Conservation (phyloP, 2,329 filamentous ascomycete genomes). For the Monosporascus sp. region DNA sequence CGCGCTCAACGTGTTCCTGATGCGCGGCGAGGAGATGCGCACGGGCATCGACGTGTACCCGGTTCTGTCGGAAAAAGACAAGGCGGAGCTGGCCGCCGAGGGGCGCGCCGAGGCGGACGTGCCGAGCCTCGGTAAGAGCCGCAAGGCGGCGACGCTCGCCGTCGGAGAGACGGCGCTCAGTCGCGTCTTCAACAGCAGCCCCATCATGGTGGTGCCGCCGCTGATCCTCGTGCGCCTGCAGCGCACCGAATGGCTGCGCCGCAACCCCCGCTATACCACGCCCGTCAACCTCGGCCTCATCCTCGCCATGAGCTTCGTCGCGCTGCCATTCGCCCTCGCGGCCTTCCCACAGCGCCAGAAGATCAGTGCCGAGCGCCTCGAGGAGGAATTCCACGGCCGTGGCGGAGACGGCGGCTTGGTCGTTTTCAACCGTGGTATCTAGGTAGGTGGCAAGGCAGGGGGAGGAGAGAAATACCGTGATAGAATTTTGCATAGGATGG, state of each 20-base stretch:
- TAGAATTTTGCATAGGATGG: too few relatives aligned
- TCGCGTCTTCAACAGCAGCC: conserved; percentile 87
- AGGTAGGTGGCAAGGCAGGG: conserved; percentile 16
- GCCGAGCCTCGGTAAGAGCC: conserved; percentile 75
- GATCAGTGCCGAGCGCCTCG: conserved; percentile 68
- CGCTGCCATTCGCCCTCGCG: conserved; percentile 81
- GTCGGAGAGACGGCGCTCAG: conserved; percentile 91
- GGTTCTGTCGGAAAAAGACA: conserved; percentile 66
- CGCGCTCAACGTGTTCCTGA: conserved; percentile 91
- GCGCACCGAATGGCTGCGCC: conserved; percentile 74
- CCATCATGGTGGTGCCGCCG: conserved; percentile 95
- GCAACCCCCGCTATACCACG: conserved; percentile 68
- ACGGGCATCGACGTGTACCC: conserved; percentile 91
- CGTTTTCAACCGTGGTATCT: conserved; percentile 97
- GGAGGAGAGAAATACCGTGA: background rate
- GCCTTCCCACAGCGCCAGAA: conserved; percentile 90
- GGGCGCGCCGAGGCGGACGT: conserved; percentile 61
- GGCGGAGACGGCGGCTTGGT: conserved; percentile 78
- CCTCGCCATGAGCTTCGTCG: conserved; percentile 78
- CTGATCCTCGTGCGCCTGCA: conserved; percentile 81
- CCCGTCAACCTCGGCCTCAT: conserved; percentile 87
- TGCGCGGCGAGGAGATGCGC: conserved; percentile 94
- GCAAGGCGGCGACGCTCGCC: conserved; percentile 80
- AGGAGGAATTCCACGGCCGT: conserved; percentile 78
- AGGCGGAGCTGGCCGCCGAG: conserved; percentile 48